Evolutionary conservation across 2,329 filamentous ascomycete genomes (phyloP), one percentile per base, ranked within the genome.

Genomic region (Bipolaris bicolor): DNA sequence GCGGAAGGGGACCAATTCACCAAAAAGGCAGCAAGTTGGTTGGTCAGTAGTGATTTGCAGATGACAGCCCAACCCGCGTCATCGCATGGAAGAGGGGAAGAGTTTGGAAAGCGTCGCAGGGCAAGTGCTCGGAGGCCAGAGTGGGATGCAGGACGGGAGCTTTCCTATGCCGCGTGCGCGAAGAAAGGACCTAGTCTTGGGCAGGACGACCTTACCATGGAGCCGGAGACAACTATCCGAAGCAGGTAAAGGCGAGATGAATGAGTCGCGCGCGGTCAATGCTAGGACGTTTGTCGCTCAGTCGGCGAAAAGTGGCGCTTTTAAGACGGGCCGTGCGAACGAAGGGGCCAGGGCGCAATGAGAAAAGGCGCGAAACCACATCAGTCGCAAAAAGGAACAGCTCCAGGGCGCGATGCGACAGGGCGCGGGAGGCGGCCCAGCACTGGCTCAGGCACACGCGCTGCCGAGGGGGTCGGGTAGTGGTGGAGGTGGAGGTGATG

Each of bases 61-160:
- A 62, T 48, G 61, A 58, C 62, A 67, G 62, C 58, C 69, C 69
- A 69, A 69, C 67, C 70, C 66, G 72, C 73, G 71, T 72, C 72
- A 75, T 75, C 61, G 70, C 69, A 69, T 61, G 66, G 63, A 54
- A 57, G 60, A 64, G 63, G 56, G 60, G 59, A 68, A 66, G 68
- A 68, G 72, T 72, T 74, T 71, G 63, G 71, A 63, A 68, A 72
- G 70, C 67, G 71, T 73, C 66, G 71, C 69, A 74, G 72, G 69
- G 70, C 65, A 62, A 63, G 61, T 58, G 62, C 57, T 64, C 57
- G 65, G 59, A 68, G 63, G 59, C 66, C 64, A 70, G 58, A 69
- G 61, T 63, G 67, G 60, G 64, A 66, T 68, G 61, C 64, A 68
- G 65, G 62, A 69, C 64, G 68, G 68, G 62, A 71, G 63, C 66